phyloP scores from a whole-genome alignment of 2,329 filamentous ascomycete species.

The Pestalotiopsis sp. region DNA sequence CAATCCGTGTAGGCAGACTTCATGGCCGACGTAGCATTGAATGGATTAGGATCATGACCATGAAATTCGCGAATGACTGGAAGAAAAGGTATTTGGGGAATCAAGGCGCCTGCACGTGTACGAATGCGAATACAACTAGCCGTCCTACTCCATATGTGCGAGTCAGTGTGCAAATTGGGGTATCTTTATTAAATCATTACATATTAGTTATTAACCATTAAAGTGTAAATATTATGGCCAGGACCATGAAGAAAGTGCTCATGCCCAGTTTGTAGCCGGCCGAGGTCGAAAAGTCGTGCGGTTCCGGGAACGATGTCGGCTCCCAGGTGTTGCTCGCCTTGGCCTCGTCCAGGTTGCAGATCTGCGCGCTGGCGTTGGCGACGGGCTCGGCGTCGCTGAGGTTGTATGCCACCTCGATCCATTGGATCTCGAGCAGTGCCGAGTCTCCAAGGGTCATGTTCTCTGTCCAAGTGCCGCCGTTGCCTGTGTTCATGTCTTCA shows the following conservation, averaged over 20 bases:
- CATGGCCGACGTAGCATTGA: too few species aligned
- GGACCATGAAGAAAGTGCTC: not conserved
- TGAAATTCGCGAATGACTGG: too few species aligned
- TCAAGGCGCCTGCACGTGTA: too few species aligned
- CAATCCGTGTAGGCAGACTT: too few species aligned
- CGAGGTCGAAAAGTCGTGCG: not conserved
- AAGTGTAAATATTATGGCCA: conserved; percentile 1
- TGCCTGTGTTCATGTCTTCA: not conserved
- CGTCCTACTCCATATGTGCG: too few species aligned
- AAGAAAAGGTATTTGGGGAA: too few species aligned
- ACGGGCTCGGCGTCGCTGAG: conserved; percentile 1
- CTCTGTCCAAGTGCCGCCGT: conserved; percentile 1
- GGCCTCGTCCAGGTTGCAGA: conserved; percentile 3
- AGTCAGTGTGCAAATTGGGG: not conserved
- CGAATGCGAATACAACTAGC: too few species aligned
- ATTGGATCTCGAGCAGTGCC: conserved; percentile 7
- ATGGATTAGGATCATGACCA: too few species aligned
- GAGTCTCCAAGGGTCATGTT: conserved; percentile 8
- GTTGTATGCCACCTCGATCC: conserved; percentile 11
- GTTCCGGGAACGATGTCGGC: not conserved
- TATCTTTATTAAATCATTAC: not conserved
- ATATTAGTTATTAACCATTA: not conserved
- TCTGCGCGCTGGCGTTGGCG: not conserved
- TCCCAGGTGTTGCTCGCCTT: not conserved
- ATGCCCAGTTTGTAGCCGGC: conserved; percentile 6